Base-by-base conservation (phyloP, 2,329 filamentous ascomycete species). In the Aspergillus proliferans region DNA sequence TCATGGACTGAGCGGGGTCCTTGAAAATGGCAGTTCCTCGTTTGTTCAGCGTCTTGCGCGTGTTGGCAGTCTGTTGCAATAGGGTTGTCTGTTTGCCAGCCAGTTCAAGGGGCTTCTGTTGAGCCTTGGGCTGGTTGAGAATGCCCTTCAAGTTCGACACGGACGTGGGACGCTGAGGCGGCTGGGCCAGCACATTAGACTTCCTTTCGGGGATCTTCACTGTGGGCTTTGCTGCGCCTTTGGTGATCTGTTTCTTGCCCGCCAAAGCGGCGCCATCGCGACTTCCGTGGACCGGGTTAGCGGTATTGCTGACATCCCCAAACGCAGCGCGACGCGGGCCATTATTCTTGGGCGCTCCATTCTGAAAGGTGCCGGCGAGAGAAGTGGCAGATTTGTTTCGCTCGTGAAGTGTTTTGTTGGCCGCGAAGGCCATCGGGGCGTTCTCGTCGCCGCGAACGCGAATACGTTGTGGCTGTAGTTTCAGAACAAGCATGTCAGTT, bases 371-470 rank as follows among this genome's bases (percentile, higher is more conserved):
- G 58, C 64, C 74, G 60, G 72, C 87, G 57, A 78, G 79, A 70
- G 71, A 85, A 69, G 68, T 83, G 30, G 78, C 84, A 7, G 90
- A 94, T 71, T 95, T 95, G 72, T 89, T 85, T 54, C 86, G 85
- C 60, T 89, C 84, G 60, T 94, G 88, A 53, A 90, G 73, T 47
- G 79, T 73, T 65, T 83, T 83, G 58, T 80, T 79, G 52, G 75
- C 55, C 47, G 66, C 63, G 40, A 67, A 70, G 47, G 74, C 67
- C 47, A 76, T 72, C 45, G 75, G 69, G 51, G 76, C 71, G 69
- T 93, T 93, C 71, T 94, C 88, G 72, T 89, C 86, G 46, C 74
- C 75, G 64, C 78, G 77, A 61, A 79, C 74, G 67, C 81, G 80
- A 66, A 83, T 69, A 69, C 86, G 81, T 69, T 86, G 85, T 53